Percentiles rank a stretch among this genome's conserved stretches.
Conservation (phyloP, 129 eudicot genomes). For the Flaveria robusta region DNA sequence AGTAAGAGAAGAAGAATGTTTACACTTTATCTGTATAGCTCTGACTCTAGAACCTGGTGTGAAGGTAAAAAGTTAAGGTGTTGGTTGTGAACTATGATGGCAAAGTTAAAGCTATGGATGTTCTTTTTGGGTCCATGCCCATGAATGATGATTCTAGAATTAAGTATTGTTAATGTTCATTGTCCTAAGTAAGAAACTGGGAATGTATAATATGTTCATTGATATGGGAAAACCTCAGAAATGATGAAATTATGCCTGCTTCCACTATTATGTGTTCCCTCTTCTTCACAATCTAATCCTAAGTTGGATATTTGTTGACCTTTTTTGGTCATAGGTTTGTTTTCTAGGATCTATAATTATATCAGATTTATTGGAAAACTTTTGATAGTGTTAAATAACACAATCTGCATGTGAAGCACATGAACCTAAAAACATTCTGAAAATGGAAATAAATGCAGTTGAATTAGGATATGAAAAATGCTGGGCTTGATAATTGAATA, state of each 20-base stretch:
- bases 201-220: neutral
- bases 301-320: neutral
- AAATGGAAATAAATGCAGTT: neutral
- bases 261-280: neutral
- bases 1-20: too few relatives aligned
- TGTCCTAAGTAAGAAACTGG: neutral
- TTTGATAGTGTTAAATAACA: neutral
- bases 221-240: neutral
- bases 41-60: too few relatives aligned
- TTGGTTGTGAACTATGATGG: neutral
- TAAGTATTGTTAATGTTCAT: neutral
- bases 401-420: neutral
- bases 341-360: neutral
- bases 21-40: too few relatives aligned
- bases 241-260: neutral
- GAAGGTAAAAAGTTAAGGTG: too few relatives aligned
- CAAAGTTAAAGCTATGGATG: neutral
- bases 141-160: neutral
- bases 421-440: neutral
- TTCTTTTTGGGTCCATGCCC: neutral
- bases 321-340: neutral
- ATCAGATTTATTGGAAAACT: neutral
- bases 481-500: neutral
- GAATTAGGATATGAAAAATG: slow-evolving; percentile 5
- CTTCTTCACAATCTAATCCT: neutral